Percentiles rank a stretch among this genome's conserved stretches.
phyloP scores from a whole-genome alignment of 2,329 filamentous ascomycete genomes.

The Incumbomyces delicatus region DNA sequence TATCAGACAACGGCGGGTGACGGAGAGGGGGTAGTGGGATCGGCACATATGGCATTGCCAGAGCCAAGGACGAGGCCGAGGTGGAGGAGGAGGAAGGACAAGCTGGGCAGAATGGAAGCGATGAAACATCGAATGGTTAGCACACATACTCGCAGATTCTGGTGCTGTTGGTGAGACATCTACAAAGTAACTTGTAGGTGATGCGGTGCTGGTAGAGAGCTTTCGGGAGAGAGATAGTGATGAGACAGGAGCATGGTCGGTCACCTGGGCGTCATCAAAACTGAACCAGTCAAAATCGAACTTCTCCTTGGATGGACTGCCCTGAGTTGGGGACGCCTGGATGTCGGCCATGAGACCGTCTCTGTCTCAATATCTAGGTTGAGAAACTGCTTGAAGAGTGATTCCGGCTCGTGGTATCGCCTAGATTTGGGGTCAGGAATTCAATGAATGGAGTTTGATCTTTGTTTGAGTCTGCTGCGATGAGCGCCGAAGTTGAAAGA shows the following conservation, averaged over 20 bases:
- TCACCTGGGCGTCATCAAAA: neutral
- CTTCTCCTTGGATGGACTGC: conserved; percentile 2
- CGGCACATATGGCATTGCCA: conserved; percentile 47
- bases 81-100: conserved; percentile 10
- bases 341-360: neutral
- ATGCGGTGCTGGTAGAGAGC: neutral
- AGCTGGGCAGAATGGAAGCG: neutral
- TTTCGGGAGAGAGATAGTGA: neutral
- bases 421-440: no score
- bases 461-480: neutral
- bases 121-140: neutral
- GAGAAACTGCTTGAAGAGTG: neutral
- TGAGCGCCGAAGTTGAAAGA: neutral
- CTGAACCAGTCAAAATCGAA: conserved; percentile 6
- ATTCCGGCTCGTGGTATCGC: neutral
- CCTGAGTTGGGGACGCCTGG: neutral
- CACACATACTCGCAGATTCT: neutral
- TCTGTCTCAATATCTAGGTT: neutral
- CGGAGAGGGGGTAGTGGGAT: conserved; percentile 37
- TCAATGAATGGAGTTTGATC: no score
- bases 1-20: conserved; percentile 43
- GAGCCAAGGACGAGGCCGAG: conserved; percentile 30
- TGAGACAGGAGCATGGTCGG: neutral
- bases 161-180: neutral
- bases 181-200: neutral